Conservation (phyloP, 2,329 filamentous ascomycete genomes). For the Botrytis paeoniae region DNA sequence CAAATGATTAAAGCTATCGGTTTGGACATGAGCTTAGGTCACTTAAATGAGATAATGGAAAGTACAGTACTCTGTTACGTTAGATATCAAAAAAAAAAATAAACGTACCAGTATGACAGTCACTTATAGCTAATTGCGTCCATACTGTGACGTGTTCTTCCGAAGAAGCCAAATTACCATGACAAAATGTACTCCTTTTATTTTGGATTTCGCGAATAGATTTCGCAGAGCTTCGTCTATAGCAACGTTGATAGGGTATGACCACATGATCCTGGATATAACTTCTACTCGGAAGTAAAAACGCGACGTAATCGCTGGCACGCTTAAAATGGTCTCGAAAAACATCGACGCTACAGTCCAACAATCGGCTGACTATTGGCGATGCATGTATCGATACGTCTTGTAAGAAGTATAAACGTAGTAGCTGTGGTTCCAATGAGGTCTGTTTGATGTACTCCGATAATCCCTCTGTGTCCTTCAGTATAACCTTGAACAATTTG, state of each 20-base stretch:
- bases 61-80: background rate
- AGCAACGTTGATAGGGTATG: background rate
- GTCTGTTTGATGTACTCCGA: too few species aligned
- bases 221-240: background rate
- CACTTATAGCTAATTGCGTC: too few species aligned
- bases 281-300: background rate
- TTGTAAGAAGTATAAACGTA: background rate
- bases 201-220: background rate
- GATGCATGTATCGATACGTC: background rate
- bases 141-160: background rate
- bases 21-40: background rate
- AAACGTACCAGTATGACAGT: too few species aligned
- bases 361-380: background rate
- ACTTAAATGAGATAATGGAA: background rate
- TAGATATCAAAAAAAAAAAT: background rate
- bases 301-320: background rate
- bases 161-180: background rate
- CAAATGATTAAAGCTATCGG: background rate
- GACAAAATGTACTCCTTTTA: background rate
- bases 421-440: too few species aligned
- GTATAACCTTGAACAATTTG: background rate
- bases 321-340: background rate
- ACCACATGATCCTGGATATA: background rate
- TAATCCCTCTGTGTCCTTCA: background rate
- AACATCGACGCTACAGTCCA: background rate